Base-by-base conservation (phyloP, 1,139 yeast species). In the Sugiyamaella grinbergsii region DNA sequence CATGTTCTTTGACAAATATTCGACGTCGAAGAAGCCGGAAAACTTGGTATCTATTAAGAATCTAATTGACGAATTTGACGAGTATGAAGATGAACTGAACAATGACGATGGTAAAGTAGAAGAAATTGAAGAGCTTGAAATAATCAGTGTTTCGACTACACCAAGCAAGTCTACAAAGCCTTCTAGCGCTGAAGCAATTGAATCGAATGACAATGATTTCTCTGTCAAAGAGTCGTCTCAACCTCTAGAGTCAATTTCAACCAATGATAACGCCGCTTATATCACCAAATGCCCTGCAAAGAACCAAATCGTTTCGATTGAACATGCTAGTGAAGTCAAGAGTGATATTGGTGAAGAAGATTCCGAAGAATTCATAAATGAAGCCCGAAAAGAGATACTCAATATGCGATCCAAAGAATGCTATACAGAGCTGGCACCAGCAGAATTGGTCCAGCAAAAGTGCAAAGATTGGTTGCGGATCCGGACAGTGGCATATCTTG, bases 81-180 rank as follows among this genome's bases (percentile, higher is more conserved):
- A 23, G 2, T 24, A 43, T n/a, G 37, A 15, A 11, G 42, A 42
- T 19, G 22, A 20, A 10, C 7, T n/a, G 18, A 41, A 32, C 7
- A 18, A 29, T 23, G 50, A 42, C 13, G 16, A 29, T 28, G 13
- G 6, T 15, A 19, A 24, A 15, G 51, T 36, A 6, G 43, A 26
- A 2, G 44, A 40, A 16, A n/a, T 15, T 5, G 19, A 39, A 8
- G 42, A 39, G 15, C 23, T 34, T 10, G 40, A 18, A 20, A 23
- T 36, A 11, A 22, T 23, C 20, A 20, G 37, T 5, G 8, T 18
- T 19, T 11, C 23, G 33, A 4, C 23, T 13, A 6, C 11, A 24
- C 20, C 18, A 26, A 18, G 11, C 5, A 37, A 11, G 5, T n/a
- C 32, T 22, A 19, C 16, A n/a, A 36, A 23, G 7, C 22, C 4